Base-by-base conservation (phyloP, 2,329 filamentous ascomycete genomes). In the Hypomyces perniciosus region DNA sequence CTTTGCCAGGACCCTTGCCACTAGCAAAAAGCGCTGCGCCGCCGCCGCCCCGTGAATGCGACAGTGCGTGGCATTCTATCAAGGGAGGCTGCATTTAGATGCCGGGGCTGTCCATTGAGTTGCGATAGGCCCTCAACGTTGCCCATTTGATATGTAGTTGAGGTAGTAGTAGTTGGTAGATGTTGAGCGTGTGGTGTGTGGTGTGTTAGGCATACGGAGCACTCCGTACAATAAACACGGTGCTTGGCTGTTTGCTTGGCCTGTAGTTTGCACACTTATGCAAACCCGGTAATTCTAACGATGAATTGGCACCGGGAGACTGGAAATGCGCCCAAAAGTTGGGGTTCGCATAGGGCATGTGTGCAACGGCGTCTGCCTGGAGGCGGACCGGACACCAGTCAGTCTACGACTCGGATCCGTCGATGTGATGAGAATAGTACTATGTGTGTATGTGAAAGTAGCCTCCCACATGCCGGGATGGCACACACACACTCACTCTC, bases 71-170 rank as follows among this genome's bases (percentile, higher is more conserved):
- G 33, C 12, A 35, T 35, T 35, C 33, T 3, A 35, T 35, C 34
- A 40, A 33, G 33, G 41, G 28, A 33, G 33, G 47, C 41, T 49
- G 47, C 42, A 46, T 46, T 34, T 34, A 47, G 48, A 51, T 51
- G 38, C 48, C 43, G 43, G 48, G 39, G 31, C 30, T 4, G n/a
- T 30, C 34, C 34, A 37, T 37, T n/a, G n/a, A 9, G n/a, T 37
- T n/a, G 34, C 2, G 34, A 37, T 37, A 37, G 3, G 34, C 9
- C n/a, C 9, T 37, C 9, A 37, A 37, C 34, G n/a, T 4, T 37
- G 4, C 34, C 20, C 20, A 20, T 20, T 35, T 12, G 8, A 8
- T 35, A 8, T 35, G 8, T 35, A 35, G 8, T 12, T 8, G 33
- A 35, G 33, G 12, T 35, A 35, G 33, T 8, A 35, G 33, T 35